Conservation (phyloP, 2,329 filamentous ascomycete species). For the Aspergillus sojae region DNA sequence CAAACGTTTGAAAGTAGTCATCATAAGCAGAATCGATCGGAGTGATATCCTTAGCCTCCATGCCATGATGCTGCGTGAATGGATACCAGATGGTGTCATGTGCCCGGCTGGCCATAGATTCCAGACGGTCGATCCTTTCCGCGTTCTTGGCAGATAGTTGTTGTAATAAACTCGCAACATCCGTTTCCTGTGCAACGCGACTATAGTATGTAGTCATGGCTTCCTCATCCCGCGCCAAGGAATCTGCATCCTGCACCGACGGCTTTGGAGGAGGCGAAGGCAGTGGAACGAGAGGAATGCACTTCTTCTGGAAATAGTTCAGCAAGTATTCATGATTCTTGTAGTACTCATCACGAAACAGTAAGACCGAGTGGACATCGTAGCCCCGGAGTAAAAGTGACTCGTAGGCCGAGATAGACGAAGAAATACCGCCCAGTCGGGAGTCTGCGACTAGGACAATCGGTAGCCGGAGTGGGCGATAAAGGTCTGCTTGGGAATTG, state of each 20-base stretch:
- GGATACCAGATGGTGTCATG: constrained; percentile 77
- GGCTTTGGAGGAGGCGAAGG: constrained; percentile 60
- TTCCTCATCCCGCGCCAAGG: constrained; percentile 53
- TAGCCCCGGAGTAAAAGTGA: constrained; percentile 77
- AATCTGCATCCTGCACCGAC: constrained; percentile 27
- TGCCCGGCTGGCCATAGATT: constrained; percentile 64
- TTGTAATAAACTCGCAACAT: constrained; percentile 52
- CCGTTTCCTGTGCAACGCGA: constrained; percentile 41
- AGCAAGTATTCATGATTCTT: constrained; percentile 69
- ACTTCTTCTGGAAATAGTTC: constrained; percentile 66
- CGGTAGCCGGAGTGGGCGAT: constrained; percentile 72
- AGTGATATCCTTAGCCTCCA: constrained; percentile 65
- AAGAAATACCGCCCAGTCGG: constrained; percentile 76
- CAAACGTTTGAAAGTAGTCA: constrained; percentile 72
- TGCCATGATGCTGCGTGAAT: constrained; percentile 75
- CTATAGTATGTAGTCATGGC: constrained; percentile 68
- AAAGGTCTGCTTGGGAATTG: constrained; percentile 75
- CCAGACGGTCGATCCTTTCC: constrained; percentile 60
- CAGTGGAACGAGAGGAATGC: constrained; percentile 60
- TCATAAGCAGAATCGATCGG: constrained; percentile 80
- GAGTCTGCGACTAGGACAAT: constrained; percentile 75
- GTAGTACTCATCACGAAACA: constrained; percentile 69
- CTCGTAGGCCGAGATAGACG: constrained; percentile 79
- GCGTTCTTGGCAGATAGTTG: constrained; percentile 58
- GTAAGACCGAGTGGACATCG: constrained; percentile 68